Conservation (phyloP, 225 moss, liverwort and hornwort species). For the Physcomitrium patens region DNA sequence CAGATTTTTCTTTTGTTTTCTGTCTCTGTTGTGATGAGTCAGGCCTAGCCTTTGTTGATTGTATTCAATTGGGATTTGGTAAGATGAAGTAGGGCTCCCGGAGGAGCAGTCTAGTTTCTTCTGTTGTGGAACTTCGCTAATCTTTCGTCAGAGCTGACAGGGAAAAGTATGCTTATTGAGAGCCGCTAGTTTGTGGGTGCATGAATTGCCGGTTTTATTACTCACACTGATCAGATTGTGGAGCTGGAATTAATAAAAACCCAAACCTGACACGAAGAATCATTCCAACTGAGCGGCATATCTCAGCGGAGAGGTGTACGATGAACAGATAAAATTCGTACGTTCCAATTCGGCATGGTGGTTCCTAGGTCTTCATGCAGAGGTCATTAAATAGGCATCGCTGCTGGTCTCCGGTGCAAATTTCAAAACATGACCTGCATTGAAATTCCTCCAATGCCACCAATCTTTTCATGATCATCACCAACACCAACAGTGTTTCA, state of each 20-base stretch:
- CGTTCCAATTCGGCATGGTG: neutral
- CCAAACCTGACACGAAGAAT: too few species aligned
- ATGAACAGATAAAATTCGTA: neutral
- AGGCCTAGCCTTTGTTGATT: too few species aligned
- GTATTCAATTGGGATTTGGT: too few species aligned
- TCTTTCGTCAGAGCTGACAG: neutral
- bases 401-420: slow-evolving; percentile 57
- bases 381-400: slow-evolving; percentile 58
- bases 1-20: too few species aligned
- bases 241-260: neutral
- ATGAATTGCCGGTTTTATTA: neutral
- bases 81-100: too few species aligned
- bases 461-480: neutral
- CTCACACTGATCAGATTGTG: neutral
- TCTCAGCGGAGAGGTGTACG: neutral
- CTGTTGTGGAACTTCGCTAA: neutral
- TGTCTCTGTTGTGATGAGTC: too few species aligned
- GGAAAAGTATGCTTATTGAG: neutral
- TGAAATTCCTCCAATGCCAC: neutral
- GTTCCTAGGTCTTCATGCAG: slow-evolving; percentile 25
- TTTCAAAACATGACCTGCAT: neutral
- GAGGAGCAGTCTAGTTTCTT: neutral
- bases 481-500: neutral
- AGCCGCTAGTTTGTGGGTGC: too few species aligned
- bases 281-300: neutral